Base-by-base conservation (phyloP, 2,329 filamentous ascomycete genomes). In the Macrophomina phaseolina region DNA sequence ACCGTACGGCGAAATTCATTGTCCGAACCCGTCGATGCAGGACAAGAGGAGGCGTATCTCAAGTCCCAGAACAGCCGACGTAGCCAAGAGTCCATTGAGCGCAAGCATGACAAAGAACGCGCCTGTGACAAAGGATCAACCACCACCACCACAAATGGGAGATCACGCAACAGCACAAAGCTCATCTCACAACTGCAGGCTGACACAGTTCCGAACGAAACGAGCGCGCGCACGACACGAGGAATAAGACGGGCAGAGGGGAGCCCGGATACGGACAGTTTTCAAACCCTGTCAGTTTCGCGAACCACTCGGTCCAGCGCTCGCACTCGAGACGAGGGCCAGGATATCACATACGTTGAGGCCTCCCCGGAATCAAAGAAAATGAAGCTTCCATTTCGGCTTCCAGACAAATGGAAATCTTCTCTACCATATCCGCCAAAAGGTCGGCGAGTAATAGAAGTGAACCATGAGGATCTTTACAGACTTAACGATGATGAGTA, bases 401-500 rank as follows among this genome's bases (percentile, higher is more conserved):
- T 46, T 30, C 56, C 56, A 14, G 5, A 4, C 3, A 5, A 23
- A 2, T 79, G 77, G 77, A 49, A 66, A 30, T 73, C 70, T 60
- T 85, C 90, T 1, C 81, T 94, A 1, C 81, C 88, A 2, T 93
- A 87, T 74, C 89, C 88, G 3, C 72, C 79, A 5, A 81, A 79
- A 32, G 87, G 87, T 2, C 86, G 84, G 64, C 86, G 87, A 60
- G 85, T 88, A 68, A 87, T 89, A 1, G 87, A 85, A 1, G 87
- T 95, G 1, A 87, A 91, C 66, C 88, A 85, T 68, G 82, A 85
- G n/a, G 92, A 95, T 73, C 88, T 98, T 40, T 80, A 84, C 23
- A 86, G 92, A 49, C 85, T 99, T 2, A 90, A 97, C 68, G 91
- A 96, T 69, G 91, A 89, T 12, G 87, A 97, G 71, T 97, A 91